phyloP scores from a whole-genome alignment of 192 early-diverging fungal genomes.

The Backusella sp. region DNA sequence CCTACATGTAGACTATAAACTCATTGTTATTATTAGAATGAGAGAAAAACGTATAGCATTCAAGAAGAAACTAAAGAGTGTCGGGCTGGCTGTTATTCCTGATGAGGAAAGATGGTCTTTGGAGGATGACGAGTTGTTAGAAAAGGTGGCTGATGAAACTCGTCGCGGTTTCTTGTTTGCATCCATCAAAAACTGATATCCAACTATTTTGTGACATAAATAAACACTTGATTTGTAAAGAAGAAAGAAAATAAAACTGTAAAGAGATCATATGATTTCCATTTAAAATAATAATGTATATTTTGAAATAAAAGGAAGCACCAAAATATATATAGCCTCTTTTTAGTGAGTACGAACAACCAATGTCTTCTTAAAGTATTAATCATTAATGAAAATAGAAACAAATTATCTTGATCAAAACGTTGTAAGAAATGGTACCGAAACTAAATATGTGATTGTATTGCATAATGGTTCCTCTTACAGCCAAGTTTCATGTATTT shows the following conservation, averaged over 20 bases:
- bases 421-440: background rate
- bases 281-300: background rate
- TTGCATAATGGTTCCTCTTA: background rate
- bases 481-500: background rate
- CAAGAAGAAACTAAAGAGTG: slow-evolving; percentile 7
- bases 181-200: background rate
- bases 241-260: background rate
- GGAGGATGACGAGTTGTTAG: slow-evolving; percentile 11
- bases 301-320: background rate
- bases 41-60: slow-evolving; percentile 6
- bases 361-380: background rate
- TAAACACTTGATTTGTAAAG: background rate
- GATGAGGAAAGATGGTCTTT: slow-evolving; percentile 19
- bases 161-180: slow-evolving; percentile 18
- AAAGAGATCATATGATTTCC: background rate
- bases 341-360: background rate
- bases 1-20: background rate
- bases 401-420: background rate
- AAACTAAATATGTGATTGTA: background rate
- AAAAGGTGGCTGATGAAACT: background rate
- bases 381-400: background rate
- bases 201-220: background rate
- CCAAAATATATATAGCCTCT: no score
- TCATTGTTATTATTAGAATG: slow-evolving; percentile 2
- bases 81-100: slow-evolving; percentile 15